Base-by-base conservation (phyloP, 2,329 filamentous ascomycete species). In the Berkeleyomyces basicola region DNA sequence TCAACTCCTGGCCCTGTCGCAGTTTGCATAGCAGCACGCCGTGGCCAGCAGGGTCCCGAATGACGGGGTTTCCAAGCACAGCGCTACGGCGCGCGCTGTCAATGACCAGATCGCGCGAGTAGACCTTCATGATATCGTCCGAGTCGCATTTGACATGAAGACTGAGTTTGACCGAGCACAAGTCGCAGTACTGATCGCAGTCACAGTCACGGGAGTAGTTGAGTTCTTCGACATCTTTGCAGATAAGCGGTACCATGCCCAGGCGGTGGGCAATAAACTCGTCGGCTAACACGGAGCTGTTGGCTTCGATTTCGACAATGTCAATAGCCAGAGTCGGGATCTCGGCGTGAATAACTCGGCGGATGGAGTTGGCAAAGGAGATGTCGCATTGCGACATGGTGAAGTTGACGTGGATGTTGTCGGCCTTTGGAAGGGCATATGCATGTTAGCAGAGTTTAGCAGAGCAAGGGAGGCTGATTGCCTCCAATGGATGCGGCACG, bases 241-340 rank as follows among this genome's bases (percentile, higher is more conserved):
- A 88, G 72, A 87, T 85, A 58, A 99, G 82, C 0, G 93, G 93
- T 63, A 97, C 84, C 57, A 97, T 83, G 40, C 93, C 92, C 11
- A 99, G 81, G 55, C 92, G 87, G 74, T 97, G 92, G 58, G 89
- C 87, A 68, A 99, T 85, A 74, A 97, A 96, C 74, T 99, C 92
- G 74, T 99, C 92, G 65, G 92, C 88, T 11, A 97, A 83, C 3
- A 96, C 91, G n/a, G 91, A 95, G 64, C 87, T 95, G 78, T 99
- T 99, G 70, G 81, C 82, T 71, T 95, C 86, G 67, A 99, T 85
- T 73, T 97, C 90, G 66, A 97, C 91, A 11, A 96, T 82, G 71
- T 99, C 92, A 73, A 97, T 91, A 66, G 93, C 91, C 69, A 97
- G 85, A 33, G 90, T 96, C 9, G 92, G 91, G 65, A 99, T 88